Evolutionary conservation across 257 asterid species (phyloP), one percentile per base, ranked within the genome.

Genomic region (Oldenlandia corymbosa): DNA sequence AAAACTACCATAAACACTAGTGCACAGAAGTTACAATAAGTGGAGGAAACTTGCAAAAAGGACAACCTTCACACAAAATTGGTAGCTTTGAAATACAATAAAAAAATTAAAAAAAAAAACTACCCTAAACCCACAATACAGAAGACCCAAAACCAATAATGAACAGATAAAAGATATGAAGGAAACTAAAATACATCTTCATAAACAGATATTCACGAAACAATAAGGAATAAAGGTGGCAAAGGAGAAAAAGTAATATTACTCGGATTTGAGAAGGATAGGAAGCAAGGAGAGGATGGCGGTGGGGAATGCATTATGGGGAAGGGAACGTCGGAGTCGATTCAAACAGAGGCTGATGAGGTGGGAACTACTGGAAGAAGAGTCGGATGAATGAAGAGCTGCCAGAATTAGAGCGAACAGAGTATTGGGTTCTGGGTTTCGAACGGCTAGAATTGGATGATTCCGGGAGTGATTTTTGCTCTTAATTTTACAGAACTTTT

Each of bases 211-310:
- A 10, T 20, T 24, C 7, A n/a, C 50, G 58, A 24, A 49, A 21
- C 16, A 30, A 20, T 12, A 54, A 17, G 21, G 48, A 13, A 17
- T 45, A 1, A 46, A 49, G 5, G 31, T 21, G 10, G 11, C n/a
- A 2, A n/a, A 30, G 23, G 53, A n/a, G 45, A 21, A 21, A 26
- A 26, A 49, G 26, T 12, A 0, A 26, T 53, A 72, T 77, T 87
- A 90, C 97, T 64, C 73, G 74, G 81, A 85, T 34, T 75, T 72
- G 20, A 90, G 79, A 55, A 90, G 86, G 31, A 80, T 10, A 26
- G 95, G 95, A 30, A 90, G 79, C 90, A 90, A 66, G 16, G 94
- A 75, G 60, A 85, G 79, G 71, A 87, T 21, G 30, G 83, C 16
- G 24, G 85, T 82, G 61, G 62, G 66, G 32, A 72, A 57, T 14